These are phyloP conservation scores for Vitis hybrid DNA, from an alignment of 177 flowering plant genomes.

Conservation along the genomic window DNA sequence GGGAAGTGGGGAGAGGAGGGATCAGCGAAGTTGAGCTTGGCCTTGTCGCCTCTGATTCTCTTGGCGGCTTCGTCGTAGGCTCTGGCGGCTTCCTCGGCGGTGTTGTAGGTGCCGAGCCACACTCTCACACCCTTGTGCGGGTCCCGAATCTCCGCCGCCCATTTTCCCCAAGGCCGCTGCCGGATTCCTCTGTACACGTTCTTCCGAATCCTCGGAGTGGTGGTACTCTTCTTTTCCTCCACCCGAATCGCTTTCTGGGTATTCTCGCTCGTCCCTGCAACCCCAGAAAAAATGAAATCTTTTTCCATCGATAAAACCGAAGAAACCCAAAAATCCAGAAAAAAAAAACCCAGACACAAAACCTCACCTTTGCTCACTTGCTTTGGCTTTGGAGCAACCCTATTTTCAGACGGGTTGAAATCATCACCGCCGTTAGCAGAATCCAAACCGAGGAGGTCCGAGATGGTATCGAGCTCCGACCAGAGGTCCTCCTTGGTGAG, in stretches of 20 bases:
- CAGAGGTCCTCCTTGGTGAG: slow-evolving; percentile 44
- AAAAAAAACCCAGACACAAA: neutral
- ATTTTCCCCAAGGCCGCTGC: slow-evolving; percentile 79
- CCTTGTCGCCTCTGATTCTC: slow-evolving; percentile 74
- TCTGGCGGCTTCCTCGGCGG: slow-evolving; percentile 70
- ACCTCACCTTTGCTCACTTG: slow-evolving; percentile 11
- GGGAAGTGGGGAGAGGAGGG: slow-evolving; percentile 2
- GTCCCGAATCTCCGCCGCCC: slow-evolving; percentile 84
- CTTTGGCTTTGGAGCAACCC: neutral
- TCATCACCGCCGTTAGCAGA: neutral
- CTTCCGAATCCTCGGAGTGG: slow-evolving; percentile 34
- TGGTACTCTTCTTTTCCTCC: slow-evolving; percentile 10
- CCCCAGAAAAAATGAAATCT: neutral
- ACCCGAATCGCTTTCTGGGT: slow-evolving; percentile 3
- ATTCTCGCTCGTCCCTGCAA: slow-evolving; percentile 14
- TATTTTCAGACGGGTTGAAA: neutral
- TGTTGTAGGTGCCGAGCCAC: slow-evolving; percentile 77
- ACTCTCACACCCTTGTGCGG: slow-evolving; percentile 67
- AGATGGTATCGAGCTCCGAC: slow-evolving; percentile 49
- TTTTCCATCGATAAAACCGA: no score
- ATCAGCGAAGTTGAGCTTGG: slow-evolving; percentile 66
- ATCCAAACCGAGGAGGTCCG: slow-evolving; percentile 36
- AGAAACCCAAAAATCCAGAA: neutral
- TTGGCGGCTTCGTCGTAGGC: slow-evolving; percentile 74
- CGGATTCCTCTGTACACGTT: slow-evolving; percentile 65